Base-by-base conservation (phyloP, 345 rosid species). In the Populus nigra region DNA sequence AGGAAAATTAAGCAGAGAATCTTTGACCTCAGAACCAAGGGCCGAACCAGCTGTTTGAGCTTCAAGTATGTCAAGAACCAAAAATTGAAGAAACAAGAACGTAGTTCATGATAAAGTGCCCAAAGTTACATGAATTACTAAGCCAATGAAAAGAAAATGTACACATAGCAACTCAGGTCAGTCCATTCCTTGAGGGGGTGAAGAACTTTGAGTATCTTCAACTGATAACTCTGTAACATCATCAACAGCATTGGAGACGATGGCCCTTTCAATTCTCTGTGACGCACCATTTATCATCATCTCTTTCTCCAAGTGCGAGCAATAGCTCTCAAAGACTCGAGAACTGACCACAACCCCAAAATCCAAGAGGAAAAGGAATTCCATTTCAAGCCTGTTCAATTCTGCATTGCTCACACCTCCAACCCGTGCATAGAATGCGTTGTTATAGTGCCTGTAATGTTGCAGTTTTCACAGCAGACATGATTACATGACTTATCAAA, bases 371-470 rank as follows among this genome's bases (percentile, higher is more conserved):
- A 91, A 85, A n/a, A 95, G 97, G 68, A 95, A 87, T 63, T 95
- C 93, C 7, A 91, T 50, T 76, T 95, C 98, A 36, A 94, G 87
- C 84, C 80, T 87, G 88, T 94, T 94, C 84, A 95, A 75, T 77
- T 93, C 98, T 0, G 83, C 85, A 57, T 91, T 94, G 88, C 86
- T 93, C 75, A 94, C 89, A 39, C 98, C 98, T n/a, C 98, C 98
- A 1, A 92, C 94, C 47, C 85, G 74, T 1, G 98, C 98, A 39
- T 88, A 93, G 82, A 93, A 85, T 12, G 90, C 94, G 61, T 93
- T 94, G 86, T 91, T 89, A 77, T 93, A 89, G 71, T 93, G 97
- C 82, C 97, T 94, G 83, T 83, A 74, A 18, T 15, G 29, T 41
- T 16, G 22, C 57, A 69, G 11, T 13, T 45, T 45, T 13, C 50